Evolutionary conservation across 2,329 filamentous ascomycete genomes (phyloP), one percentile per base, ranked within the genome.

Genomic region (Xylaria arbuscula): DNA sequence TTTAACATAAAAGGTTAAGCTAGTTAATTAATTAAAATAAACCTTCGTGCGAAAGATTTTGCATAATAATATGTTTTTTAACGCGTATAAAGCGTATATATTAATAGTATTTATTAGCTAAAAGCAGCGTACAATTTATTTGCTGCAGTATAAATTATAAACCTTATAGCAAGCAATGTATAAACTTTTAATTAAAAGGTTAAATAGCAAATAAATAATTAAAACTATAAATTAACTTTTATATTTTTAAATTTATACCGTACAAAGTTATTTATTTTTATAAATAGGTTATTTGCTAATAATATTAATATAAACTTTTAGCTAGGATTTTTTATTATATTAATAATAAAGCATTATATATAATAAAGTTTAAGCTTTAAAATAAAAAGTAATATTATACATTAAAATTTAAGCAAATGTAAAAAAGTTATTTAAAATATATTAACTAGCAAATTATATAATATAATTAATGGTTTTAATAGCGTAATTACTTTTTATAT

Each of bases 301-400:
- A 51, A 51, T 28, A 28, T 9, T 28, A 51, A 51, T 51, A 51
- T 51, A 51, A 51, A 4, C 48, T 51, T 28, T 28, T 28, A 51
- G 11, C 15, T 51, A 13, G 24, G 19, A 10, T 51, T 51, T 51
- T 28, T 51, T 51, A 51, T 24, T 51, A 51, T 51, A 51, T 28
- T 51, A 24, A 9, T 24, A 51, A 28, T 51, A 5, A 51, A 51
- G 24, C 5, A 24, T 10, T 10, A 10, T 51, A 51, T 28, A 28
- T 28, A 24, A 51, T 6, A 3, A 24, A 10, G 24, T 28, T 28
- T 51, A 15, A 19, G 6, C 15, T 47, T 47, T 47, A 47, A 47
- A 47, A 17, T 47, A 10, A 47, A 47, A 47, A 19, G 7, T 2
- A 47, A 47, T 17, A 47, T 47, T 47, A 47, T 47, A 47, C n/a